phyloP scores from a whole-genome alignment of 495 filamentous ascomycete genomes.

The Penicillium angulare region DNA sequence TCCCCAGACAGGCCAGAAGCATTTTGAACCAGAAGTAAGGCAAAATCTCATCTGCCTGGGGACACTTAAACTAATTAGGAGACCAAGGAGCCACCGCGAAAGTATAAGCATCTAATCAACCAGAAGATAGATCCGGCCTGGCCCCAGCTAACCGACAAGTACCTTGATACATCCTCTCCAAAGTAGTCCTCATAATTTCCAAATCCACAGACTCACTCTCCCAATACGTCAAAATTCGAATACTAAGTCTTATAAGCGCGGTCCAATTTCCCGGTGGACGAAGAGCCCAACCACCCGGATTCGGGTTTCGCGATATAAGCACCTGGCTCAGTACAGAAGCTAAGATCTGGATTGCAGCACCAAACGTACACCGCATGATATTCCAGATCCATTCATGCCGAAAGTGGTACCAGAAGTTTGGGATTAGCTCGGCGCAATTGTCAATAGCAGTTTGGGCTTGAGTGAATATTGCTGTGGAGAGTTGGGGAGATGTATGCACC shows the following conservation, averaged over 20 bases:
- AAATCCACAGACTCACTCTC: slow-evolving; percentile 20
- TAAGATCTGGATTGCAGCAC: slow-evolving; percentile 20
- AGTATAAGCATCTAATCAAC: background rate
- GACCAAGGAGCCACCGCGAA: background rate
- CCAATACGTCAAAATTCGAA: slow-evolving; percentile 21
- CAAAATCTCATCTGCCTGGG: no score
- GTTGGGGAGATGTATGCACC: slow-evolving; percentile 9
- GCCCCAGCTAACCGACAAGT: slow-evolving; percentile 23
- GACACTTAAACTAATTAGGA: no score
- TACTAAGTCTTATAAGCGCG: slow-evolving; percentile 19
- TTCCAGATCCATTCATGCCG: slow-evolving; percentile 29
- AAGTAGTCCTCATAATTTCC: slow-evolving; percentile 20
- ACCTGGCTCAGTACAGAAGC: slow-evolving; percentile 17
- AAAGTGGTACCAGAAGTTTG: slow-evolving; percentile 24
- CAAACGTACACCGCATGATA: slow-evolving; percentile 17
- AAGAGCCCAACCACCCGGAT: slow-evolving; percentile 11
- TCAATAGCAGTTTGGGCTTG: slow-evolving; percentile 22
- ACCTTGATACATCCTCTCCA: slow-evolving; percentile 27
- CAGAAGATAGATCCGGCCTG: slow-evolving; percentile 6
- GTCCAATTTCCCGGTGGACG: slow-evolving; percentile 18
- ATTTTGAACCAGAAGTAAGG: no score
- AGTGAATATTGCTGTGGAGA: slow-evolving; percentile 12
- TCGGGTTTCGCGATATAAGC: background rate
- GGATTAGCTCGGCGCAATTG: slow-evolving; percentile 21
- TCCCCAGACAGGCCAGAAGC: no score